Evolutionary conservation across 352 stramenopile genomes (phyloP), one percentile per base, ranked within the genome.

Genomic region (Peronospora farinosa): DNA sequence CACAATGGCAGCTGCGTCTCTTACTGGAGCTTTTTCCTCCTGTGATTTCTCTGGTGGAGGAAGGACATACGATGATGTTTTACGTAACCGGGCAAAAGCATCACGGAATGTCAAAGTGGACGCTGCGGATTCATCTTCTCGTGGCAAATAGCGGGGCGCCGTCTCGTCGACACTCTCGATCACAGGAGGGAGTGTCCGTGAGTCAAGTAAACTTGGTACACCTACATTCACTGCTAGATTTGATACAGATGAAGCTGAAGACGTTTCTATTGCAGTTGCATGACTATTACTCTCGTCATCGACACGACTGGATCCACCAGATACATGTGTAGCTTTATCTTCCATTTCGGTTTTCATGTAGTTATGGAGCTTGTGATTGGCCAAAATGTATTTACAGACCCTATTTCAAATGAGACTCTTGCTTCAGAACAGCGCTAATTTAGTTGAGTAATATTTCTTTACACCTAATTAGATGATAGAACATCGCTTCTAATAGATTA

Each of bases 1-100:
- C 41, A 88, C 69, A n/a, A 75, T 63, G 23, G 73, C 73, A 9
- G 76, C 70, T n/a, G 65, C 63, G 15, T 88, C 76, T 56, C 62
- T 57, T 3, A 30, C 30, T 6, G 60, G 57, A 7, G 52, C 35
- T 38, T 55, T 62, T 7, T 44, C 35, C 32, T 42, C 37, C 3
- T 33, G 37, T 7, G n/a, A 11, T 17, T 21, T 30, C 19, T 51
- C 54, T 15, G 36, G 56, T 10, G 51, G 50, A 35, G 30, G 60
- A 37, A 45, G 68, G 56, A 36, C 68, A 46, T 86, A 88, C 23
- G 78, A 86, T 5, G 65, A 60, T 0, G 78, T 86, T 30, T 72
- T 72, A 17, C 72, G 63, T 38, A 88, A 67, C 25, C 64, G 48
- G 3, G 74, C 74, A 44, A 88, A 88, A 0, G 78, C 78, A 36